Base-by-base conservation (phyloP, 805 yeast species). In the Vanderwaltozyma verrucispora region DNA sequence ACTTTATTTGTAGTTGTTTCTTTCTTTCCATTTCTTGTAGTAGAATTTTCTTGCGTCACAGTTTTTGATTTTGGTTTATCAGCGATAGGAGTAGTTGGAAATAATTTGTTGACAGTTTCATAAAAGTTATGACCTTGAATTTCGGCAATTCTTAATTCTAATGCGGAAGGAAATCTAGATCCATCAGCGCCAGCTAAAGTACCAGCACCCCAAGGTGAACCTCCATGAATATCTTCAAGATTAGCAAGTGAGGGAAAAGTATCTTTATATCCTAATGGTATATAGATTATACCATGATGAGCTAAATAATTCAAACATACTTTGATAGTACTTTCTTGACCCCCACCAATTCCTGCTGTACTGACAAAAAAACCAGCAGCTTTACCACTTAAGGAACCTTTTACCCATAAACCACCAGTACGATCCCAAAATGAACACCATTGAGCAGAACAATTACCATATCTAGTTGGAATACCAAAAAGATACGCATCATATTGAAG, bases 161-260 rank as follows among this genome's bases (percentile, higher is more conserved):
- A 64, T 15, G 64, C 70, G 33, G 77, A 50, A 24, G 88, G 81
- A 49, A 65, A 64, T 66, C 94, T 75, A 6, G 83, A 73, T 36
- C 94, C 94, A 53, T 81, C 92, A 35, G 71, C 69, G 36, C 77
- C 84, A 17, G 94, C 88, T 50, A 71, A 67, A 32, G 84, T 65
- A 50, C 95, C 95, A 30, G 95, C 82, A 56, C 95, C 95, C 87
- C 88, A 86, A 33, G 95, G 75, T 18, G 88, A 75, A 40, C 83
- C 83, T 48, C 95, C 95, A 55, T 81, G 94, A 35, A 75, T 70
- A 63, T 82, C 86, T 5, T 69, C 72, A 28, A 79, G 50, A 60
- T 68, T 69, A 30, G 82, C 64, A 48, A 78, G 54, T 49, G 70
- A 69, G 9, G 72, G 69, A 57, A 77, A 78, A 9, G 72, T 66